phyloP scores from a whole-genome alignment of 257 asterid genomes.

The Solanum medicagineum region DNA sequence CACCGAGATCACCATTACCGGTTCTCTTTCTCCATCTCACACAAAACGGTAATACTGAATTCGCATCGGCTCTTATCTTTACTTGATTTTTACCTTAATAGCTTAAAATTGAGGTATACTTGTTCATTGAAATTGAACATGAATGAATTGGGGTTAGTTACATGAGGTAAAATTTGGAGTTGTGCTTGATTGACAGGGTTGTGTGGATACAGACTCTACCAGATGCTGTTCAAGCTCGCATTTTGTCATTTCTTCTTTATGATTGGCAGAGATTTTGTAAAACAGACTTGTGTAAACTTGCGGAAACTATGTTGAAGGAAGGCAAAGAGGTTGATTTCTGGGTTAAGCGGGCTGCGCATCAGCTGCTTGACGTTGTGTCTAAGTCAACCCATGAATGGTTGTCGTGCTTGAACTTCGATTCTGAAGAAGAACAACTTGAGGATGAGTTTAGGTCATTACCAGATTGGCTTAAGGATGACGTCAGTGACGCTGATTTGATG shows the following conservation, averaged over 20 bases:
- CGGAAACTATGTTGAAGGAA: constrained; percentile 32
- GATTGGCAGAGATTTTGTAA: constrained; percentile 38
- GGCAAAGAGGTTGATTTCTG: constrained; percentile 41
- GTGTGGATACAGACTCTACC: constrained; percentile 61
- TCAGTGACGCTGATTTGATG: constrained; percentile 17
- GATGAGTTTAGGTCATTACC: constrained; percentile 40
- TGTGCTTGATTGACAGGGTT: constrained; percentile 24
- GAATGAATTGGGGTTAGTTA: not conserved
- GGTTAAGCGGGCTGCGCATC: constrained; percentile 65
- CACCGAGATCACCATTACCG: not conserved
- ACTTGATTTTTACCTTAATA: not conserved
- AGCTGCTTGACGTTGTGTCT: constrained; percentile 49
- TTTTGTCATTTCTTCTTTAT: constrained; percentile 43
- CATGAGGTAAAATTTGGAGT: not conserved
- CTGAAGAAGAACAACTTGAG: constrained; percentile 39
- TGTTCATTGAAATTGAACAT: not conserved
- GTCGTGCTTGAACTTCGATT: constrained; percentile 46
- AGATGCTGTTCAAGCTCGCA: constrained; percentile 44
- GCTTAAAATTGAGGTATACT: not conserved
- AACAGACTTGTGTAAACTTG: constrained; percentile 37
- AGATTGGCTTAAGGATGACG: constrained; percentile 44
- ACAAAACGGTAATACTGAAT: constrained; percentile 11
- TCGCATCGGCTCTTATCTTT: not conserved
- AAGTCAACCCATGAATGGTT: constrained; percentile 40
- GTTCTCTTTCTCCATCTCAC: constrained; percentile 8